phyloP scores from a whole-genome alignment of 345 rosid species.

The Bruguiera sexangula region DNA sequence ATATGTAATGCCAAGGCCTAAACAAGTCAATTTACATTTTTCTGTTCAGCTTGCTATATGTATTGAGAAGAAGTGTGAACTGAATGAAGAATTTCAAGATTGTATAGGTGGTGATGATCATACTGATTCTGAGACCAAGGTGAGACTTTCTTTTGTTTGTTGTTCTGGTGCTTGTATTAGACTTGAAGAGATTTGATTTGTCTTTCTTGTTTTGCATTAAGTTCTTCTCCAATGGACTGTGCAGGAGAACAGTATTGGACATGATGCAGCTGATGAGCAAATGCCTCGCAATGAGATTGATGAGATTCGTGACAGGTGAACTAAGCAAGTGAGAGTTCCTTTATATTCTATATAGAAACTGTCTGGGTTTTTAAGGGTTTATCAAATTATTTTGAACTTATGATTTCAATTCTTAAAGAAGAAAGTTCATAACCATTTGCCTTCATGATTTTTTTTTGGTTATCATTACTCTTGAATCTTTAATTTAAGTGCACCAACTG shows the following conservation, averaged over 20 bases:
- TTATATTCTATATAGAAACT: constrained; percentile 43
- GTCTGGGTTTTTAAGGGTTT: constrained; percentile 13
- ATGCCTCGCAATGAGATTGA: constrained; percentile 31
- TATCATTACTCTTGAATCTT: background rate
- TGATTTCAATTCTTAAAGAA: constrained; percentile 2
- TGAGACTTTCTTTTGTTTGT: constrained; percentile 22
- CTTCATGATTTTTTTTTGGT: background rate
- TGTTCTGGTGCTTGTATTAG: constrained; percentile 15
- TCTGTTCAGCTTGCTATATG: constrained; percentile 79
- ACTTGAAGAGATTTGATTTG: constrained; percentile 5
- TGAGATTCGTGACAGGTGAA: constrained; percentile 83
- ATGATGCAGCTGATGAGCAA: constrained; percentile 31
- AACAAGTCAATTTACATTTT: constrained; percentile 22
- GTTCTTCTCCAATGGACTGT: constrained; percentile 27
- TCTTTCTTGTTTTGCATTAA: constrained; percentile 15
- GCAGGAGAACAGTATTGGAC: constrained; percentile 56
- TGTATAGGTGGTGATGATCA: constrained; percentile 66
- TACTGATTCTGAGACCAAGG: constrained; percentile 36
- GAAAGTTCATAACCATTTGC: background rate
- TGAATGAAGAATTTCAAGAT: constrained; percentile 80
- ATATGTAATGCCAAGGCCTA: background rate
- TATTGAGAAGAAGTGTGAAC: constrained; percentile 78
- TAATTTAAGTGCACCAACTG: constrained; percentile 7
- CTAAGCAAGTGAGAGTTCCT: constrained; percentile 82
- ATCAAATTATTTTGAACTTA: background rate